phyloP scores from a whole-genome alignment of 2,329 filamentous ascomycete genomes.

The Calycina herbarum region DNA sequence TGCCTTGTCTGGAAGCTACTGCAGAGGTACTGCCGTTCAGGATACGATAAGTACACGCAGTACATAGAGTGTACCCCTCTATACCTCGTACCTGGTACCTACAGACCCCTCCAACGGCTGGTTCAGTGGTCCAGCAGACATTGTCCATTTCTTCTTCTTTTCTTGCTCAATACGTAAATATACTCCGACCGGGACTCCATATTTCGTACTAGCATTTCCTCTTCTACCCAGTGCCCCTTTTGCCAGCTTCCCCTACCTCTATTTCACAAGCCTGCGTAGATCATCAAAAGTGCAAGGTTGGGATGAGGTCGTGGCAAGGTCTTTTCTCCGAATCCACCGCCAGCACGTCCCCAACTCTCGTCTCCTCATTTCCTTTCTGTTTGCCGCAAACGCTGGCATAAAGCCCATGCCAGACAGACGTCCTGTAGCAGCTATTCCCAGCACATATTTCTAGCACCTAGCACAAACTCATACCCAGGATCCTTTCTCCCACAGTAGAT shows the following conservation, averaged over 20 bases:
- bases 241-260: slow-evolving; percentile 2
- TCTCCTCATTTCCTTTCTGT: slow-evolving; percentile 30
- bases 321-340: slow-evolving; percentile 5
- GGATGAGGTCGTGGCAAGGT: neutral
- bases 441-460: neutral
- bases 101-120: neutral
- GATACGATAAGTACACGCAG: neutral
- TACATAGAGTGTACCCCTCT: slow-evolving; percentile 1
- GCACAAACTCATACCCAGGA: neutral
- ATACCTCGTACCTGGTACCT: neutral
- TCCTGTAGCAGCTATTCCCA: slow-evolving; percentile 18
- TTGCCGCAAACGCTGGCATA: slow-evolving; percentile 29
- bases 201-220: neutral
- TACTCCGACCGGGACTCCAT: neutral
- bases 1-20: neutral
- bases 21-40: neutral
- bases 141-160: neutral
- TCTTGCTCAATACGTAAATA: neutral
- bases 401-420: slow-evolving; percentile 12
- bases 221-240: neutral
- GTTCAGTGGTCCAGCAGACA: neutral
- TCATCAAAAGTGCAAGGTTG: neutral
- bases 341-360: slow-evolving; percentile 12
- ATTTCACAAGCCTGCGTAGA: slow-evolving; percentile 4
- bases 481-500: neutral